Conservation (phyloP, 1,284 basidiomycete species). For the Fomitopsis palustris region DNA sequence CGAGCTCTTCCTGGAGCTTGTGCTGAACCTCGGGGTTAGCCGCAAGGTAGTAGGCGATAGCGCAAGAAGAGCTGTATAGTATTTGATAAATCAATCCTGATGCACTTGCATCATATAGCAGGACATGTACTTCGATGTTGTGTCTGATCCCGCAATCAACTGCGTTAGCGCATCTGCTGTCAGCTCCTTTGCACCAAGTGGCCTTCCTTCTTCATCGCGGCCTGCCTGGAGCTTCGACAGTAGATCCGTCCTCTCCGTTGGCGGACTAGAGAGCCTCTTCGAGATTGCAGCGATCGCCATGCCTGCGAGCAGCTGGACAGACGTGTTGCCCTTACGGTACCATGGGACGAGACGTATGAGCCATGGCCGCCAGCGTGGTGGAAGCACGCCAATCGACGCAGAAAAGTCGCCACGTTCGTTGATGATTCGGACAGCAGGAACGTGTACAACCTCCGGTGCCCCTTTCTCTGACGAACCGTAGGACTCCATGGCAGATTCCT, state of each 20-base stretch:
- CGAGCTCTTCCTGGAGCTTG: conserved; percentile 79
- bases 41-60: conserved; percentile 82
- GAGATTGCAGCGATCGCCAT: conserved; percentile 18
- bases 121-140: conserved; percentile 72
- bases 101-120: conserved; percentile 1
- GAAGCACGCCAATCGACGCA: conserved; percentile 18
- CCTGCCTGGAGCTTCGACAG: conserved; percentile 25
- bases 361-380: conserved; percentile 21
- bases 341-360: conserved; percentile 18
- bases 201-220: conserved; percentile 6
- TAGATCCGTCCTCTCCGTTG: conserved; percentile 22
- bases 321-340: conserved; percentile 19
- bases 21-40: conserved; percentile 60
- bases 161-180: neutral
- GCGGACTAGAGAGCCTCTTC: conserved; percentile 15
- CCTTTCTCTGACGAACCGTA: neutral
- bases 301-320: conserved; percentile 18
- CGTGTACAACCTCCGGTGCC: conserved; percentile 9
- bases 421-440: conserved; percentile 4
- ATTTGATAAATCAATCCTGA: neutral
- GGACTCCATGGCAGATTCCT: neutral
- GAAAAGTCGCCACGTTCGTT: conserved; percentile 18
- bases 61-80: conserved; percentile 69
- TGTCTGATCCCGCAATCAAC: conserved; percentile 53
- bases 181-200: conserved; percentile 15